Evolutionary conservation across 768 basidiomycete species (phyloP).

Genomic region (Suillus bovinus): DNA sequence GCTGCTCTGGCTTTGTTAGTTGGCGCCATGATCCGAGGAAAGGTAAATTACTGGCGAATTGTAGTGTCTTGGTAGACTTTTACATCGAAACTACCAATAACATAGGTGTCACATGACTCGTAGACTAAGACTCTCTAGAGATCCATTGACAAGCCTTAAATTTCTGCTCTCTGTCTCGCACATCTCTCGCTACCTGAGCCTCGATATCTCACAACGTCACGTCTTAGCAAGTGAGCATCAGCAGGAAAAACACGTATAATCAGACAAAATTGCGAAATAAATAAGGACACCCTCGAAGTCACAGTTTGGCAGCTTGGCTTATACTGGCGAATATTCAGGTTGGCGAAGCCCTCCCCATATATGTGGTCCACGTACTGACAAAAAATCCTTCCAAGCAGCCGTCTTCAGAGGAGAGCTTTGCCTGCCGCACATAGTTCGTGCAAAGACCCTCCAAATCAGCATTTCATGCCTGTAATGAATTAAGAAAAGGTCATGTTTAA

Average conservation of each 20-base stretch:
- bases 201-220: background rate
- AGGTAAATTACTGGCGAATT: background rate
- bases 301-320: too few relatives aligned
- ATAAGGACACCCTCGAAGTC: too few relatives aligned
- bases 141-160: background rate
- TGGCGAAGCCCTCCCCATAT: too few relatives aligned
- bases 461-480: too few relatives aligned
- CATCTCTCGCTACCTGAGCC: background rate
- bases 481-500: too few relatives aligned
- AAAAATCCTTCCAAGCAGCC: too few relatives aligned
- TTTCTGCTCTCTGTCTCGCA: background rate
- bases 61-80: background rate
- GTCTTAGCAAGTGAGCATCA: background rate
- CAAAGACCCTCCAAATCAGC: too few relatives aligned
- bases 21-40: slow-evolving; percentile 45
- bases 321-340: too few relatives aligned
- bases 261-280: background rate
- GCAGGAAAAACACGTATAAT: background rate
- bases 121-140: background rate
- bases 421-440: too few relatives aligned
- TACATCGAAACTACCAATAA: background rate
- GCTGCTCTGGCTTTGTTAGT: slow-evolving; percentile 60
- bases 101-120: background rate
- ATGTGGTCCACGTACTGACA: too few relatives aligned
- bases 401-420: too few relatives aligned